Conservation (phyloP, 116 monocot species). For the Posidonia oceanica region DNA sequence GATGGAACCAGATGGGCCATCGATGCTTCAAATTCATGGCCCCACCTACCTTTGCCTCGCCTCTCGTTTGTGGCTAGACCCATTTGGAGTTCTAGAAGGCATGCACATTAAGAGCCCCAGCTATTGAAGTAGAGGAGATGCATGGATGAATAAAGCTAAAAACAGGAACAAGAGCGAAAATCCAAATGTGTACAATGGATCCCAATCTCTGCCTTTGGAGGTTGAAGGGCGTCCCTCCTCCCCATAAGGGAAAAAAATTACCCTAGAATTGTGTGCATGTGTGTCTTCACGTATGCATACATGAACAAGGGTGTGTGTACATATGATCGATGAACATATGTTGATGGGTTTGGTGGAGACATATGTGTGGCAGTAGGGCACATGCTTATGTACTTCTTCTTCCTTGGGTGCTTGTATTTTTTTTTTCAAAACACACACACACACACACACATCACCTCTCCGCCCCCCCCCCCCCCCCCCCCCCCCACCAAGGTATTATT, state of each 20-base stretch:
- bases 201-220: neutral
- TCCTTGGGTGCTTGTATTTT: neutral
- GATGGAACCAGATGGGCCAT: neutral
- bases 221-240: neutral
- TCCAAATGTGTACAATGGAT: neutral
- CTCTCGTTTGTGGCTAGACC: neutral
- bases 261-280: neutral
- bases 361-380: neutral
- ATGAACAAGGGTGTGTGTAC: neutral
- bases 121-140: neutral
- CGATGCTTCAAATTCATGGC: neutral
- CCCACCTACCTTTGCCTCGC: neutral
- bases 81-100: constrained; percentile 1
- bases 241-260: neutral
- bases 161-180: neutral
- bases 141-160: neutral
- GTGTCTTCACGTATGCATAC: too few species aligned
- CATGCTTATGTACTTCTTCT: neutral
- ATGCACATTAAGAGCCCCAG: neutral
- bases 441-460: too few species aligned
- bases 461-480: too few species aligned
- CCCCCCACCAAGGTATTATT: neutral
- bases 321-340: neutral
- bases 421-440: neutral
- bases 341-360: constrained; percentile 1